phyloP scores from a whole-genome alignment of 164 flowering plant genomes.

The Cinnamomum chago region DNA sequence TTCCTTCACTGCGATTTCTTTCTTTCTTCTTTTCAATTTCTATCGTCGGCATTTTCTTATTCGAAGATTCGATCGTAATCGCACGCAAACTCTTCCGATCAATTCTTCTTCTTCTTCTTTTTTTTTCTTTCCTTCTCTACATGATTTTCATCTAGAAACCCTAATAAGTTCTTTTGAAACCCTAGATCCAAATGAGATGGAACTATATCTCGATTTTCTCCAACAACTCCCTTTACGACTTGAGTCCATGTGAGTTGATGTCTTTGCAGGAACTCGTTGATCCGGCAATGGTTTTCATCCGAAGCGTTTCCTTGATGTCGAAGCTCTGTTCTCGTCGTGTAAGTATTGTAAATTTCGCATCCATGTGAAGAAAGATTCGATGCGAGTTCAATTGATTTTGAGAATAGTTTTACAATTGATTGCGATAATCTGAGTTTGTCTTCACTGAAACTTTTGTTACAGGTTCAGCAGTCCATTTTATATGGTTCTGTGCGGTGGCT shows the following conservation, averaged over 20 bases:
- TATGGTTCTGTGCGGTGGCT: conserved; percentile 67
- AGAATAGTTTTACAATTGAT: neutral
- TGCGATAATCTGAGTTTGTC: neutral
- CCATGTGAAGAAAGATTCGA: no score
- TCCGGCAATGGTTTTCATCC: conserved; percentile 52
- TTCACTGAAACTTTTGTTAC: conserved; percentile 5
- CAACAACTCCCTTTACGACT: neutral
- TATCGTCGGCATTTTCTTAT: neutral
- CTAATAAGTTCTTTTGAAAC: neutral
- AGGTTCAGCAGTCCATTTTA: conserved; percentile 53
- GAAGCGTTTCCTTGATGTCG: conserved; percentile 52
- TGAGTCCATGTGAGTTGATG: neutral
- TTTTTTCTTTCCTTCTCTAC: neutral
- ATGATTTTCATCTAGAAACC: neutral
- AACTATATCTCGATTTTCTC: neutral
- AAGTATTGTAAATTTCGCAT: conserved; percentile 15
- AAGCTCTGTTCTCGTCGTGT: conserved; percentile 78
- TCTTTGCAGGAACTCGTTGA: neutral
- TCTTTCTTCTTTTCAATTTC: neutral
- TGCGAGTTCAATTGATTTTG: neutral
- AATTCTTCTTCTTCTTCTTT: neutral
- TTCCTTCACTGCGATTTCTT: neutral
- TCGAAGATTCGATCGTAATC: neutral
- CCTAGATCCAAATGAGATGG: neutral
- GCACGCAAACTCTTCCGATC: neutral